Evolutionary conservation across 108 stramenopile genomes (phyloP).

Genomic region (Pseudonitzschia multistriata): DNA sequence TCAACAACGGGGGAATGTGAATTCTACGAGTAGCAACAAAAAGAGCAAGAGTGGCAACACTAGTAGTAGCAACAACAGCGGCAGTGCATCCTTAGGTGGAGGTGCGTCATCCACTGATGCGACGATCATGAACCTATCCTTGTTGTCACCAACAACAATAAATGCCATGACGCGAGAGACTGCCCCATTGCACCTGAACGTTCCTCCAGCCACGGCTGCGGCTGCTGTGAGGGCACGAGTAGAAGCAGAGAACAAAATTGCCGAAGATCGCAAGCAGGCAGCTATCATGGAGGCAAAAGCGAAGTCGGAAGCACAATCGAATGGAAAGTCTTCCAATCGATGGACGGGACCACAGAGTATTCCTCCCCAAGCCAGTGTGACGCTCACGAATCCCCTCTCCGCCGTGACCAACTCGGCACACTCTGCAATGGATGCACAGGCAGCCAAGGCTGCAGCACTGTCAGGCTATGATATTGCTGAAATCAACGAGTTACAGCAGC

Average conservation of each 20-base stretch:
- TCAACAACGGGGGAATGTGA: slow-evolving; percentile 22
- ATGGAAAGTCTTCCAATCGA: slow-evolving; percentile 7
- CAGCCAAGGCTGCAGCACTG: slow-evolving; percentile 34
- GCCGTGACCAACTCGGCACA: slow-evolving; percentile 17
- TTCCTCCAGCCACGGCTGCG: slow-evolving; percentile 77
- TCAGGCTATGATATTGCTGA: background rate
- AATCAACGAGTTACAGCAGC: slow-evolving; percentile 18
- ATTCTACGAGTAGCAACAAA: slow-evolving; percentile 3
- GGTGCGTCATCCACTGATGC: slow-evolving; percentile 13
- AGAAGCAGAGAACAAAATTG: slow-evolving; percentile 59
- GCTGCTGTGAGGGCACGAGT: slow-evolving; percentile 71
- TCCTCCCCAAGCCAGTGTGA: slow-evolving; percentile 44
- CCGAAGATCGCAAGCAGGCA: slow-evolving; percentile 36
- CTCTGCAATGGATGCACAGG: slow-evolving; percentile 20
- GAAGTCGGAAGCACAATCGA: slow-evolving; percentile 11
- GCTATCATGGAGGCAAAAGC: slow-evolving; percentile 31
- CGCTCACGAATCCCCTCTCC: slow-evolving; percentile 27
- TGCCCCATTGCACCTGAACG: slow-evolving; percentile 80
- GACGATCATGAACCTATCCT: slow-evolving; percentile 46
- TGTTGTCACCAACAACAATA: slow-evolving; percentile 70
- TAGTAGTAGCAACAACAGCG: background rate
- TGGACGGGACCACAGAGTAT: slow-evolving; percentile 40
- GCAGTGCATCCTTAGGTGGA: slow-evolving; percentile 1
- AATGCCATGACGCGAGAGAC: slow-evolving; percentile 65
- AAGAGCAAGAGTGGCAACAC: slow-evolving; percentile 15